Evolutionary conservation across 1,139 yeast species (phyloP), one percentile per base, ranked within the genome.

Genomic region (Hanseniaspora gamundiae): DNA sequence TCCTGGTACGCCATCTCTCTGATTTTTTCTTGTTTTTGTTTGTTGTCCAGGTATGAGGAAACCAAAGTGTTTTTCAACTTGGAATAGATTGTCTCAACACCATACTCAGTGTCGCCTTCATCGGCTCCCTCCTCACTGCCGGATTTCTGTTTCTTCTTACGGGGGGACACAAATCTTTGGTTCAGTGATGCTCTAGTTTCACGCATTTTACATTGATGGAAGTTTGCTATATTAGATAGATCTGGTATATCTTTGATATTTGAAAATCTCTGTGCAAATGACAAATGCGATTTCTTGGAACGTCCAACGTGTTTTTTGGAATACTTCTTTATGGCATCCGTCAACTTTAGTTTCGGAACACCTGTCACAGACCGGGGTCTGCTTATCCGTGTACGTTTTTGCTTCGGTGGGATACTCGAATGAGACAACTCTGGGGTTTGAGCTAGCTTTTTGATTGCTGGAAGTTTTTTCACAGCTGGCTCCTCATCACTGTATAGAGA

Each of bases 201-300:
- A 42, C 54, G 54, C n/a, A 49, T 46, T n/a, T 51, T 47, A 8
- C 49, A 47, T 40, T 52, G 52, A 39, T 59, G 53, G 40, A 58
- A 57, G 26, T 53, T 58, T 6, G 57, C 54, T 8, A 52, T 42
- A 35, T 53, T 48, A 2, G 53, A 57, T 29, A 60, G 45, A 47
- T 60, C 60, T 6, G 64, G 64, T 17, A 60, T 59, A 30, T 52
- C 61, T 13, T 50, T 44, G 10, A 59, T 53, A 13, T 56, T 51
- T 31, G 49, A 52, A 45, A 51, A 60, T 41, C 58, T 50, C 42
- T 58, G 58, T 2, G 64, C 59, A 45, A 60, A 60, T 16, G 64
- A 60, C 0, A 61, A 58, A 47, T 60, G 59, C 22, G 59, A 59
- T 45, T 58, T 59, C 41, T 58, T 60, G 8, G 63, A 61, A 38